A percentile compares a stretch with the other conserved stretches of the same genome.
phyloP scores from a whole-genome alignment of 2,329 filamentous ascomycete genomes.

The Phaeosphaeria sp. region DNA sequence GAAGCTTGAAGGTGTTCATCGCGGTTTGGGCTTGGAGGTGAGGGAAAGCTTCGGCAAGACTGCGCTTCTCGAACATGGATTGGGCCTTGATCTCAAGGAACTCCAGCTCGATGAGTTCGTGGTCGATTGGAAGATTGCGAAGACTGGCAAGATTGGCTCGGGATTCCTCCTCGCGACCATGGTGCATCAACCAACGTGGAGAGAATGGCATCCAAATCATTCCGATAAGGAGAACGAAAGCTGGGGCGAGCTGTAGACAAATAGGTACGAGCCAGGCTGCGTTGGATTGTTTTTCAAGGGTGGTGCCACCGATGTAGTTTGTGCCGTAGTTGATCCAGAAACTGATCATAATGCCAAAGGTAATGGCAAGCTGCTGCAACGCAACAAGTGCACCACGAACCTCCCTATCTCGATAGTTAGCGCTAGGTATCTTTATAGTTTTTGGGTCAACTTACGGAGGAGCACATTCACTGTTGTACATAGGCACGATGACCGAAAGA shows the following conservation, averaged over 20 bases:
- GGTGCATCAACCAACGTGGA: constrained; percentile 76
- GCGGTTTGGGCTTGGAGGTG: constrained; percentile 64
- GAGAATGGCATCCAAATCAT: constrained; percentile 84
- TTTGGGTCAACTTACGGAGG: constrained; percentile 53
- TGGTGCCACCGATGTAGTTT: constrained; percentile 63
- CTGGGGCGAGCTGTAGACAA: constrained; percentile 73
- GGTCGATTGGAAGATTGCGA: constrained; percentile 65
- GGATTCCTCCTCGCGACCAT: constrained; percentile 72
- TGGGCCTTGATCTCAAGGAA: constrained; percentile 85
- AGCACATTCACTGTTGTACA: constrained; percentile 54
- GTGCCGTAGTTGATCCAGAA: constrained; percentile 48
- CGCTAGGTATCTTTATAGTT: not conserved
- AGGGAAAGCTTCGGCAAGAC: constrained; percentile 69
- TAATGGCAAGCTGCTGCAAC: constrained; percentile 68
- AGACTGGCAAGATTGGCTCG: constrained; percentile 68
- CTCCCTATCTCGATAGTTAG: constrained; percentile 57
- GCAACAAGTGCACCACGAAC: constrained; percentile 71
- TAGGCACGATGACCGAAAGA: constrained; percentile 70
- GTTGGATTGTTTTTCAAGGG: constrained; percentile 62
- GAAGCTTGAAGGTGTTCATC: constrained; percentile 63
- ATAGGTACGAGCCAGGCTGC: constrained; percentile 78
- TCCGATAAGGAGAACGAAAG: constrained; percentile 68
- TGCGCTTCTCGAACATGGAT: constrained; percentile 76
- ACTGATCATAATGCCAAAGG: constrained; percentile 52
- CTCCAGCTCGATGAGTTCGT: constrained; percentile 75